Percentiles rank a stretch among this genome's conserved stretches.
phyloP scores from a whole-genome alignment of 169 alveolate genomes.

The Babesia sp. region DNA sequence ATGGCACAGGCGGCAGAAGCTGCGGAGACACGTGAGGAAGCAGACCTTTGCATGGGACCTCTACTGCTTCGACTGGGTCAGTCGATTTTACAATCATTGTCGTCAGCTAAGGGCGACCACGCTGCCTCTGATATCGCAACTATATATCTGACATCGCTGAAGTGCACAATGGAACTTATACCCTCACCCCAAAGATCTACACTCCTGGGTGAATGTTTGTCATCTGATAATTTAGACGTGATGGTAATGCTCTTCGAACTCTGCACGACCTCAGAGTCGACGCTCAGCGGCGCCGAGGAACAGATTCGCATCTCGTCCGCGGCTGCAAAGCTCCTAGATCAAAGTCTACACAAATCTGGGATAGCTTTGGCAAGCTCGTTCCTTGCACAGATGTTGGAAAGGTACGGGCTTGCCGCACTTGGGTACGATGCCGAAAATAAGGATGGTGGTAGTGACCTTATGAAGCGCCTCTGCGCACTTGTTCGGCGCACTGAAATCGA shows the following conservation, averaged over 20 bases:
- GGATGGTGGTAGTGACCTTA: not conserved
- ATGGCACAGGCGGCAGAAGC: not conserved
- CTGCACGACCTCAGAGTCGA: not conserved
- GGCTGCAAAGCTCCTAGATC: slow-evolving; percentile 9
- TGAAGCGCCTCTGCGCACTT: slow-evolving; percentile 6
- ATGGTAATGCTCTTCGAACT: slow-evolving; percentile 10
- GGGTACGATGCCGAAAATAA: not conserved
- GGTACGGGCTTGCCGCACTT: slow-evolving; percentile 16
- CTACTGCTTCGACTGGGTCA: slow-evolving; percentile 8
- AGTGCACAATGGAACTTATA: not conserved
- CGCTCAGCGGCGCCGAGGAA: not conserved
- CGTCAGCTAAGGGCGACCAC: not conserved
- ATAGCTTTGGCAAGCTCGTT: not conserved
- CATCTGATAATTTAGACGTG: slow-evolving; percentile 11
- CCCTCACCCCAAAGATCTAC: not conserved
- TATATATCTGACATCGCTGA: not conserved
- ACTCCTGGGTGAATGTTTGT: not conserved
- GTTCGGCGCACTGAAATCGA: slow-evolving; percentile 53
- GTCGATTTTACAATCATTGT: not conserved
- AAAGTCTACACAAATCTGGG: not conserved
- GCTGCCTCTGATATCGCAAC: not conserved
- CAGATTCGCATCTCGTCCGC: not conserved
- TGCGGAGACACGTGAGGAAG: not conserved
- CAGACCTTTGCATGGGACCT: slow-evolving; percentile 3
- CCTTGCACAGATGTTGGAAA: slow-evolving; percentile 17